Base-by-base conservation (phyloP, 2,329 filamentous ascomycete species). In the Phialophora expanda region DNA sequence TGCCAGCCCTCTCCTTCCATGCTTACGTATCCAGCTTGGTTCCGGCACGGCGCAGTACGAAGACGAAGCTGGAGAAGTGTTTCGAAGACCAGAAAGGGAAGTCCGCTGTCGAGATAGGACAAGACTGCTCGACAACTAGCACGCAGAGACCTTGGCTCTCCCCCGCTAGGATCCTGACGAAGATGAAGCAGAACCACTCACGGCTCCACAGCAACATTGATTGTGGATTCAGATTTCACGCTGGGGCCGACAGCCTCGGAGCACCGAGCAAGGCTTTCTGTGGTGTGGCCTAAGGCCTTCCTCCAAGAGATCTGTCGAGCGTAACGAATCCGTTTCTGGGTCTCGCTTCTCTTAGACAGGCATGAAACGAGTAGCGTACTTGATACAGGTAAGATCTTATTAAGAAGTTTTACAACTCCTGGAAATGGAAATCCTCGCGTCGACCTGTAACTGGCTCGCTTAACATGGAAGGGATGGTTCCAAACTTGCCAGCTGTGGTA, bases 11-110 rank as follows among this genome's bases (percentile, higher is more conserved):
- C 9, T 53, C 24, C n/a, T 17, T 46, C 26, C 14, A 12, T 61
- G 58, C 58, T 61, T 53, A 61, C 58, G 34, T 53, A 61, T 34
- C 17, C 14, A 32, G 17, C 24, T 7, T 20, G 46, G 51, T 12
- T 41, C 28, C 58, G 44, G 58, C 58, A 59, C 44, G 56, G 56
- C 48, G 48, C 48, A 53, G 38, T n/a, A 44, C 38, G 38, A 44
- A 38, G 48, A 26, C 24, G 8, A 24, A 50, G 20, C 20, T 22
- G 46, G 8, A 50, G 24, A 51, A 3, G 7, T 28, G 24, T 51
- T 51, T 55, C 26, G 24, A 34, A 22, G 17, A 20, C 24, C 28
- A 8, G 24, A 55, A 55, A n/a, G 20, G 53, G 53, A 55, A 55
- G 14, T 34, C 53, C 17, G 12, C 53, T 55, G 53, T 32, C 53